Conservation (phyloP, 2,329 filamentous ascomycete genomes). For the Rasamsonia emersonii region DNA sequence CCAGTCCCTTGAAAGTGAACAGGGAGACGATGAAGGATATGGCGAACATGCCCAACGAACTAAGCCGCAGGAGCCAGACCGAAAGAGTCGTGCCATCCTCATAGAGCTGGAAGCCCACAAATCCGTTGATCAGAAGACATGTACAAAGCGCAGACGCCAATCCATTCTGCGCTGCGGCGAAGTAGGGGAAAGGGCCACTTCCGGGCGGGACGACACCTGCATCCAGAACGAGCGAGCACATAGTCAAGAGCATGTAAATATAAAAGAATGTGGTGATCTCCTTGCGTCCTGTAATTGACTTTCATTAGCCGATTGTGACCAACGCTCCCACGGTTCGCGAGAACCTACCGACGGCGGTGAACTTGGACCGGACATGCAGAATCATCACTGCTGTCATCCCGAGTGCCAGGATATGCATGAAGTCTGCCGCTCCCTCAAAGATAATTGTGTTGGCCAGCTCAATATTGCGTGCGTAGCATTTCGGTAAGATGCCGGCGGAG, state of each 20-base stretch:
- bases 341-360: constrained; percentile 82
- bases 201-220: constrained; percentile 84
- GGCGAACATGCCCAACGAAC: constrained; percentile 71
- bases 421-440: constrained; percentile 83
- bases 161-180: constrained; percentile 78
- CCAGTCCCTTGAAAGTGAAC: constrained; percentile 88
- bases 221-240: constrained; percentile 82
- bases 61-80: constrained; percentile 80
- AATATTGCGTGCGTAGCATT: constrained; percentile 90
- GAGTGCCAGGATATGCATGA: constrained; percentile 84
- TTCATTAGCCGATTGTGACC: constrained; percentile 4
- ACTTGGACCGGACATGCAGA: constrained; percentile 91
- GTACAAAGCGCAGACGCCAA: constrained; percentile 78
- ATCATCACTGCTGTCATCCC: constrained; percentile 97
- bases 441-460: constrained; percentile 98
- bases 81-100: constrained; percentile 92
- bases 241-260: constrained; percentile 83
- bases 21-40: constrained; percentile 82
- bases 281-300: constrained; percentile 46
- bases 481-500: constrained; percentile 70
- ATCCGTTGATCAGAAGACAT: constrained; percentile 89
- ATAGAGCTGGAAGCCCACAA: constrained; percentile 96
- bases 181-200: constrained; percentile 76
- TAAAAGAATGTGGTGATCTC: constrained; percentile 90
- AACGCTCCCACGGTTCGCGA: neutral